Percentiles rank a stretch among this genome's conserved stretches.
Evolutionary conservation across 2,329 filamentous ascomycete genomes (phyloP).

Genomic region (Shiraia sp.): DNA sequence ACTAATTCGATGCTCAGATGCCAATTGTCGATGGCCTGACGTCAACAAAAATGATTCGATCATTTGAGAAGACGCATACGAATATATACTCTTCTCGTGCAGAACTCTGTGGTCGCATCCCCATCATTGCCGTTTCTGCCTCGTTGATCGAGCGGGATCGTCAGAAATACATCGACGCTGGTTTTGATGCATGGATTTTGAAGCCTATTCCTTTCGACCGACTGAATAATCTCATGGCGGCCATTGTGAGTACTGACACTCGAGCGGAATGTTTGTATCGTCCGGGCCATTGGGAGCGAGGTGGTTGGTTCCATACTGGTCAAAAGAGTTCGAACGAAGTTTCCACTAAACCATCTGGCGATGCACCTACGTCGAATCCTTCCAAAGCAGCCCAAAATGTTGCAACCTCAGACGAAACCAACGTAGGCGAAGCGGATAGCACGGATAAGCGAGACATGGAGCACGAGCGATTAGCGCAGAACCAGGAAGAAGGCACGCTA

Average conservation of each 20-base stretch:
- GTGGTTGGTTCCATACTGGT: constrained; percentile 74
- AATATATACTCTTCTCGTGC: constrained; percentile 64
- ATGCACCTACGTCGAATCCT: constrained; percentile 21
- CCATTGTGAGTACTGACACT: constrained; percentile 65
- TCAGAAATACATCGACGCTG: constrained; percentile 71
- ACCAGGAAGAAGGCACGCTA: constrained; percentile 14
- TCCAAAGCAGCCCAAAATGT: constrained; percentile 22
- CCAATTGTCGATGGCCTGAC: constrained; percentile 84
- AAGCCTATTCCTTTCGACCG: constrained; percentile 85
- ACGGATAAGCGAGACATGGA: constrained; percentile 23
- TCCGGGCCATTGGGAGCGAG: constrained; percentile 77
- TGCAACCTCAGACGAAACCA: constrained; percentile 22
- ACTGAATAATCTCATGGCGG: constrained; percentile 68
- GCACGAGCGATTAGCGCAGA: constrained; percentile 24
- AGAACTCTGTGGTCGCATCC: constrained; percentile 66
- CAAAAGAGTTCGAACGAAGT: constrained; percentile 44
- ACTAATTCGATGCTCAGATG: constrained; percentile 63
- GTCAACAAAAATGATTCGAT: constrained; percentile 82
- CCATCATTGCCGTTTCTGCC: constrained; percentile 86
- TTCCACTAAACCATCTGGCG: constrained; percentile 39
- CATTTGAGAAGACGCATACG: constrained; percentile 63
- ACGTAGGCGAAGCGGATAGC: constrained; percentile 17
- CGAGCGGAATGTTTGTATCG: constrained; percentile 69
- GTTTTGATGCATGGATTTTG: constrained; percentile 89
- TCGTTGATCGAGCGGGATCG: constrained; percentile 73